phyloP scores from a whole-genome alignment of 78 protist genomes.

The Chrysochromulina parva region DNA sequence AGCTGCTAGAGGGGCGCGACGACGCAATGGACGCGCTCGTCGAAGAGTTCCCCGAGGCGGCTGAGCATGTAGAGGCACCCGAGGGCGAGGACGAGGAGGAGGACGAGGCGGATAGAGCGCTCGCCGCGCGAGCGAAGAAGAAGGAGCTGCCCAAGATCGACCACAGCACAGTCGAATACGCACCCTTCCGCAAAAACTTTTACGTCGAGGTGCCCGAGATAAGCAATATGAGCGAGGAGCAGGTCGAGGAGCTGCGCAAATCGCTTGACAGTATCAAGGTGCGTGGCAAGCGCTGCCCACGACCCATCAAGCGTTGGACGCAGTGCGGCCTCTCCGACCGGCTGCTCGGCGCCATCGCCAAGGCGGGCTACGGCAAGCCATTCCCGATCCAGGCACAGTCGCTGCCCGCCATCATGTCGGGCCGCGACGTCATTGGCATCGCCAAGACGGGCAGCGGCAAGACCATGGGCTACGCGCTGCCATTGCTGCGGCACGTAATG shows the following conservation, averaged over 20 bases:
- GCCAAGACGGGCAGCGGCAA: conserved; percentile 84
- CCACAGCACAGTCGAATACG: conserved; percentile 78
- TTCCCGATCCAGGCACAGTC: conserved; percentile 71
- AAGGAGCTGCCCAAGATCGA: conserved; percentile 66
- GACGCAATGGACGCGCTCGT: conserved; percentile 26
- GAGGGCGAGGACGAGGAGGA: neutral
- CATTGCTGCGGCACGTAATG: conserved; percentile 87
- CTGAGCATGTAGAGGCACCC: neutral
- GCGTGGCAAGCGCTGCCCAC: conserved; percentile 76
- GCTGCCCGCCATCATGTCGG: conserved; percentile 70
- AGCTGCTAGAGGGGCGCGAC: neutral
- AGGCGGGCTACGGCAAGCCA: conserved; percentile 44
- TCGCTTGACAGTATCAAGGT: neutral
- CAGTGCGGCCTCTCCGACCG: conserved; percentile 70
- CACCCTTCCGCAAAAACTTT: conserved; percentile 79
- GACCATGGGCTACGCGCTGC: conserved; percentile 94
- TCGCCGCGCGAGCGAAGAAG: neutral
- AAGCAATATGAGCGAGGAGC: conserved; percentile 69
- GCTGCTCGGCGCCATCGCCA: conserved; percentile 29
- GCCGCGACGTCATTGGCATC: conserved; percentile 72
- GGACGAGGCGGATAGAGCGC: neutral
- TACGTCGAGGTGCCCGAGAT: conserved; percentile 84
- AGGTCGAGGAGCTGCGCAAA: conserved; percentile 2
- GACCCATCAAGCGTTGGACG: conserved; percentile 86
- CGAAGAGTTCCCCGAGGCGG: neutral